These are phyloP conservation scores for Thinopyrum elongatum DNA, from an alignment of 176 grass and related monocot genomes.

Conservation along the genomic window DNA sequence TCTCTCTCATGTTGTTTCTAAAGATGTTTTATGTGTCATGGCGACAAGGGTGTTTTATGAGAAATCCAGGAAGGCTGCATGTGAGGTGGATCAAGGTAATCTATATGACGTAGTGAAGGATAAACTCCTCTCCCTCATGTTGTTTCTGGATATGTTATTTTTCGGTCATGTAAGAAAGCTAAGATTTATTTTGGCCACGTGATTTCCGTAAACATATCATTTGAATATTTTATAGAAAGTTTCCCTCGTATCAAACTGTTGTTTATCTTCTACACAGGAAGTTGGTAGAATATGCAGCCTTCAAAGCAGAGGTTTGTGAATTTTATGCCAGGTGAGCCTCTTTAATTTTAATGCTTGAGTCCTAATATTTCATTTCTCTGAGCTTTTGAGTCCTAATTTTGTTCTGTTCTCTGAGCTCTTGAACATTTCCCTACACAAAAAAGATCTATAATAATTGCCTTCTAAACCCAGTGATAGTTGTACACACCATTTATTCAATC, in stretches of 20 bases:
- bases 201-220: neutral
- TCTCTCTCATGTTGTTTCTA: too few relatives aligned
- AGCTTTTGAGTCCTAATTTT: neutral
- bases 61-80: neutral
- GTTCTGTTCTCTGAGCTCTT: too few relatives aligned
- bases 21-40: too few relatives aligned
- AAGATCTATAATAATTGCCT: neutral
- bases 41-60: too few relatives aligned
- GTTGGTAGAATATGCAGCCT: neutral
- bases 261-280: neutral
- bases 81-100: neutral
- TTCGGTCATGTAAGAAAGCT: too few relatives aligned
- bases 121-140: neutral
- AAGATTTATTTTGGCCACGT: neutral
- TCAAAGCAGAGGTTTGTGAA: neutral
- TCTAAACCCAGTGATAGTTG: neutral
- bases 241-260: neutral
- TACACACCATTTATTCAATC: neutral
- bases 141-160: neutral
- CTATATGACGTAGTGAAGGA: neutral
- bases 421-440: neutral
- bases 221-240: neutral
- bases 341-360: neutral
- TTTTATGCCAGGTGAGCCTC: neutral
- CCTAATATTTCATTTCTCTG: neutral